Evolutionary conservation across 345 rosid genomes (phyloP).

Genomic region (Syzygium grande): DNA sequence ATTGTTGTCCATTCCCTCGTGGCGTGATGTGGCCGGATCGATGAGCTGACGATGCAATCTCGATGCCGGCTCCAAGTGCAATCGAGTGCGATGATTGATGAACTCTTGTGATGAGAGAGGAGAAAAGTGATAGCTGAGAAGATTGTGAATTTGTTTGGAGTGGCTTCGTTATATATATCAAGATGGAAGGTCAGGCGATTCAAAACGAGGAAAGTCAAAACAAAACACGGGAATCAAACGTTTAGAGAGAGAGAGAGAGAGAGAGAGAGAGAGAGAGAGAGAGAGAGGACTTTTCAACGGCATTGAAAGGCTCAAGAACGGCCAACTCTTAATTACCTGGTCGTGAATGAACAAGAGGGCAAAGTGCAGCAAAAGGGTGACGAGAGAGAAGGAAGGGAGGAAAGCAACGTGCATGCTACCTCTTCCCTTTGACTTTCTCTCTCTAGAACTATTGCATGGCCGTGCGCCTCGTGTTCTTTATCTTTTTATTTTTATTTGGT

Average conservation of each 20-base stretch:
- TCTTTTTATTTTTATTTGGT: not conserved
- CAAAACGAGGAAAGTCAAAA: conserved; percentile 3
- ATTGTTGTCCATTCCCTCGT: not conserved
- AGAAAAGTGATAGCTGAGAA: not conserved
- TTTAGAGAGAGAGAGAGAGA: not conserved
- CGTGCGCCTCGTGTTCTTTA: not conserved
- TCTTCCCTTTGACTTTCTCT: not conserved
- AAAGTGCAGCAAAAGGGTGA: not conserved
- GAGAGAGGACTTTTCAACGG: not conserved
- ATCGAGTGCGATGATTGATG: not conserved
- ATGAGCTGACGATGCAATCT: not conserved
- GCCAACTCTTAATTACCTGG: not conserved
- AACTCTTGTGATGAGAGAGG: not conserved
- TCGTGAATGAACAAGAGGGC: not conserved
- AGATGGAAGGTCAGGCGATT: not conserved
- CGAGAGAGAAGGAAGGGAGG: not conserved
- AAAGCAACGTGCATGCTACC: not conserved
- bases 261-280: not conserved
- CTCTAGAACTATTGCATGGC: not conserved
- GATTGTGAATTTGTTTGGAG: not conserved
- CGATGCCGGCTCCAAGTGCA: not conserved
- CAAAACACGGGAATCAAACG: not conserved
- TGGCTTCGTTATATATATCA: not conserved
- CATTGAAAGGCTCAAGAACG: conserved; percentile 3
- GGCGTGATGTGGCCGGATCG: not conserved